Conservation (phyloP, 192 early-diverging fungal genomes). For the Obelidium mucronatum region DNA sequence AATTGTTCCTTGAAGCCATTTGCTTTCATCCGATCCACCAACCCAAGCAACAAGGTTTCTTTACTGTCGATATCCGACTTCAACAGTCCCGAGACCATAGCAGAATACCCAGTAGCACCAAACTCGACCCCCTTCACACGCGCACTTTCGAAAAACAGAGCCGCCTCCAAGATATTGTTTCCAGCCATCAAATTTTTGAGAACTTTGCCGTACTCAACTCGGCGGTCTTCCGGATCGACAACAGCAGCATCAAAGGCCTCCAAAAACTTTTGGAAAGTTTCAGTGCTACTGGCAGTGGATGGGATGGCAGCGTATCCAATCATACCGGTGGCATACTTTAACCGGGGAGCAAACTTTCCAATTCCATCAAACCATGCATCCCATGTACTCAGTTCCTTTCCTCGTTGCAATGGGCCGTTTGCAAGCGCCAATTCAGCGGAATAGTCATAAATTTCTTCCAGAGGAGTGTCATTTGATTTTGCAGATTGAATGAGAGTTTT, state of each 20-base stretch:
- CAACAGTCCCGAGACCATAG: slow-evolving; percentile 1
- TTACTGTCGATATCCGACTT: not conserved
- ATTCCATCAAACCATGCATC: slow-evolving; percentile 24
- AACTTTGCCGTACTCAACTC: not conserved
- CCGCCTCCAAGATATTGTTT: slow-evolving; percentile 14
- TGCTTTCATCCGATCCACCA: slow-evolving; percentile 9
- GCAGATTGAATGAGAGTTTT: not conserved
- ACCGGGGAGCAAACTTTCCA: not conserved
- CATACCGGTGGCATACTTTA: not conserved
- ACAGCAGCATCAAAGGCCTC: slow-evolving; percentile 5
- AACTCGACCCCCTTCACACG: not conserved
- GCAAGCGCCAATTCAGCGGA: not conserved
- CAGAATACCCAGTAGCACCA: not conserved
- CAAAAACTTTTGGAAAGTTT: not conserved
- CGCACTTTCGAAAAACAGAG: slow-evolving; percentile 13
- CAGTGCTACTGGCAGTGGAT: not conserved
- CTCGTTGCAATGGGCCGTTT: not conserved
- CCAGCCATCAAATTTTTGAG: not conserved
- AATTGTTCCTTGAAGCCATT: slow-evolving; percentile 3
- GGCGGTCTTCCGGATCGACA: not conserved
- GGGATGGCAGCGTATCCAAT: not conserved
- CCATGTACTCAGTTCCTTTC: not conserved
- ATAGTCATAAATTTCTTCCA: not conserved
- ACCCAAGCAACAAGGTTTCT: slow-evolving; percentile 5
- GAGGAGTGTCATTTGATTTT: not conserved